phyloP scores from a whole-genome alignment of 768 basidiomycete species.

The Lentinula edodes region DNA sequence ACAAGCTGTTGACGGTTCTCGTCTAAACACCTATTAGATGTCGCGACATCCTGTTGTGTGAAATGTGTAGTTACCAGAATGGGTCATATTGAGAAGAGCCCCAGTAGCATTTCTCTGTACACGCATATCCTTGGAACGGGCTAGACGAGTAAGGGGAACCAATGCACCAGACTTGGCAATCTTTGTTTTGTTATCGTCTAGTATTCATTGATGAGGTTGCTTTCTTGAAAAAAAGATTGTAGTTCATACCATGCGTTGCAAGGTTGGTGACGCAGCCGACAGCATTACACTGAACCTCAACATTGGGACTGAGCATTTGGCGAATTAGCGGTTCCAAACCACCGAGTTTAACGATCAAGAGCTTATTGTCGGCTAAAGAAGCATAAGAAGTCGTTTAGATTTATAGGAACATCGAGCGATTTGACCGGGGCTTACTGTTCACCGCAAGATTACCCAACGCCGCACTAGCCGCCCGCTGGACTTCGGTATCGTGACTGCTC shows the following conservation, averaged over 20 bases:
- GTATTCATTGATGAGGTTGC: constrained; percentile 5
- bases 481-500: constrained; percentile 96
- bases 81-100: constrained; percentile 97
- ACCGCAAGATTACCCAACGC: constrained; percentile 97
- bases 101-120: constrained; percentile 99
- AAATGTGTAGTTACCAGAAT: constrained; percentile 64
- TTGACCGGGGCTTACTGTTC: constrained; percentile 64
- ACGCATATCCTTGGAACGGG: constrained; percentile 98
- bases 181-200: constrained; percentile 99
- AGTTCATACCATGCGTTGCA: constrained; percentile 84
- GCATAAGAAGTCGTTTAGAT: constrained; percentile 13
- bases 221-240: background rate
- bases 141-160: constrained; percentile 91
- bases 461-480: constrained; percentile 96
- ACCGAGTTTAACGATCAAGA: constrained; percentile 96
- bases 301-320: constrained; percentile 98
- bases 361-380: constrained; percentile 88
- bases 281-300: constrained; percentile 99
- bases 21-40: constrained; percentile 40
- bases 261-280: constrained; percentile 99
- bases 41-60: background rate
- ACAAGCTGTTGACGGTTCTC: constrained; percentile 99
- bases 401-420: constrained; percentile 5
- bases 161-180: constrained; percentile 99
- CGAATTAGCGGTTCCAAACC: constrained; percentile 97